Evolutionary conservation across 2,329 filamentous ascomycete genomes (phyloP), one percentile per base, ranked within the genome.

Genomic region (Apiospora marii): DNA sequence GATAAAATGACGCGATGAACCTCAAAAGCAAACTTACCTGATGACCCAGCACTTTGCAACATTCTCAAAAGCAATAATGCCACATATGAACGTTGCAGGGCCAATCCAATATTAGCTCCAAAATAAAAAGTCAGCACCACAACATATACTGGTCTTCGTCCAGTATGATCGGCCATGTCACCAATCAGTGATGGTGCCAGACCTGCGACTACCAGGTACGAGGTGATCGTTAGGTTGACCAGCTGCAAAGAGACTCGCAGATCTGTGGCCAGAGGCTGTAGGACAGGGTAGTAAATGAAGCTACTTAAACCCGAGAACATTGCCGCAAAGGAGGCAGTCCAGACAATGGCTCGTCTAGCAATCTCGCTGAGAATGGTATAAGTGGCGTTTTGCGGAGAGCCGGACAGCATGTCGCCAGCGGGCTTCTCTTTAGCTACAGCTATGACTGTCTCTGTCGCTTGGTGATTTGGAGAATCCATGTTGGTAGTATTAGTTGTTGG

Each of bases 161-260:
- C 76, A 24, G 74, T 34, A 1, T 37, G 61, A 24, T 77, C 75
- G 22, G 76, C 72, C 12, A 51, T 67, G 49, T 75, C 70, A 19
- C 74, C 73, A 0, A 73, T 67, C 16, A 75, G 24, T 14, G 72
- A 67, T 16, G 72, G 71, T 12, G 68, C 68, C 34, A 74, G 34
- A 5, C 69, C 71, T 41, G 64, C 48, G 10, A 68, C 68, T 48
- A 76, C 73, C 13, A 75, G 74, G 46, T 75, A 76, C 1, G 73
- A 53, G 1, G 73, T 76, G 12, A 76, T 72, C 2, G 74, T 77
- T 16, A 75, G 71, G 19, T 77, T 75, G 34, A 74, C 73, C 13
- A 27, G 68, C 41, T 69, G 73, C 10, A 72, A 51, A 1, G 53
- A 73, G 1, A 72, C 70, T 37, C 61, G 58, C 5, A 76, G 68